Conservation (phyloP, 352 stramenopile genomes). For the Globisporangium cystogenes region DNA sequence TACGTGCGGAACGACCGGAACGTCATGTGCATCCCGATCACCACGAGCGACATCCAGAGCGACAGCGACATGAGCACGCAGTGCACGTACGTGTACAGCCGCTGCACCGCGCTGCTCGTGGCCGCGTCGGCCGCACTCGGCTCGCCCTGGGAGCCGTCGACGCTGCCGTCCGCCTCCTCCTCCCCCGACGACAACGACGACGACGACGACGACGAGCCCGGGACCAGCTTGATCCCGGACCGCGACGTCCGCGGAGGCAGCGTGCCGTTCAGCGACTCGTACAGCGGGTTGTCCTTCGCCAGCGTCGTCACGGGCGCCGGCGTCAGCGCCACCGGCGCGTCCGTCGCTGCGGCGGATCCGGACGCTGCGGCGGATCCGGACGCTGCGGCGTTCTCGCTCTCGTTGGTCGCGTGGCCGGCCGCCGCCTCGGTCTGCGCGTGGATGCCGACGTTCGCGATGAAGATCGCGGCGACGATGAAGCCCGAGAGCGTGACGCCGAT, state of each 20-base stretch:
- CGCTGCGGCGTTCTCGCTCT: constrained; percentile 10
- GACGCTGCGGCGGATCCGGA: not conserved
- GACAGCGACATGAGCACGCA: constrained; percentile 72
- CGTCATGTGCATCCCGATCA: constrained; percentile 69
- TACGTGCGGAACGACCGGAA: constrained; percentile 75
- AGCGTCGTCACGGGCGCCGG: constrained; percentile 10
- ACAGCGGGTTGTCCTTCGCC: constrained; percentile 9
- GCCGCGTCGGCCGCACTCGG: not conserved
- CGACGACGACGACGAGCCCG: not conserved
- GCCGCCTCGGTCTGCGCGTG: constrained; percentile 17
- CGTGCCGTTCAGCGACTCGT: constrained; percentile 14
- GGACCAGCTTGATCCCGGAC: constrained; percentile 17
- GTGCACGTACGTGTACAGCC: constrained; percentile 64
- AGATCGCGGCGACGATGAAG: constrained; percentile 52
- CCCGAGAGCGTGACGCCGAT: constrained; percentile 49
- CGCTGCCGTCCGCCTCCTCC: not conserved
- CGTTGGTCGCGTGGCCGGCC: constrained; percentile 10
- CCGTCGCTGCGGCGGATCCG: not conserved
- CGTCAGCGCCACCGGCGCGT: constrained; percentile 3
- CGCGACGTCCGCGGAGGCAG: constrained; percentile 11
- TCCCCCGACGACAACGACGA: constrained; percentile 2
- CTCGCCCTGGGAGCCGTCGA: not conserved
- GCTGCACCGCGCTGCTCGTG: constrained; percentile 15
- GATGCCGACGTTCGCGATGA: constrained; percentile 50
- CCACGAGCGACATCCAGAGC: constrained; percentile 69